phyloP scores from a whole-genome alignment of 78 protist genomes.

The Dictyostelium discoideum region DNA sequence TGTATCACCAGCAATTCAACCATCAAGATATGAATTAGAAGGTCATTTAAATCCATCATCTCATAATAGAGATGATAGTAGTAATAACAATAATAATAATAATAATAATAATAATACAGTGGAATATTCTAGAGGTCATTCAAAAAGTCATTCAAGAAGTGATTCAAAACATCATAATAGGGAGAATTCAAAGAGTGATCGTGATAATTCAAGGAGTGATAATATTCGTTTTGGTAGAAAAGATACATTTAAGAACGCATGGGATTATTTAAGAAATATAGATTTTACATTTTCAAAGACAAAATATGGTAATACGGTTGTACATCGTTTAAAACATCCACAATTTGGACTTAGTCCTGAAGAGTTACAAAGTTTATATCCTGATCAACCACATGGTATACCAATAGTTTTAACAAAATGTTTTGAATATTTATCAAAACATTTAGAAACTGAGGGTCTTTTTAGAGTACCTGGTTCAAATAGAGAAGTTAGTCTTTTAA shows the following conservation, averaged over 20 bases:
- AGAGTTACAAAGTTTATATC: slow-evolving; percentile 61
- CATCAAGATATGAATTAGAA: slow-evolving; percentile 32
- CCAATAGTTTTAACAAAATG: slow-evolving; percentile 59
- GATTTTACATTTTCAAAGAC: slow-evolving; percentile 74
- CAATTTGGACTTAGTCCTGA: slow-evolving; percentile 65
- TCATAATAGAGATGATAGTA: background rate
- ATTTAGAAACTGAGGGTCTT: slow-evolving; percentile 67
- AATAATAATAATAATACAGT: background rate
- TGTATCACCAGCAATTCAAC: slow-evolving; percentile 49
- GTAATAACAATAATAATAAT: background rate
- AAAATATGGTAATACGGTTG: slow-evolving; percentile 58
- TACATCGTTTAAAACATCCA: slow-evolving; percentile 69
- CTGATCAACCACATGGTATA: slow-evolving; percentile 68
- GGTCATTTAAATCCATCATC: slow-evolving; percentile 12
- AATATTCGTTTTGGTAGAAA: background rate
- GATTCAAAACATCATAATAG: background rate
- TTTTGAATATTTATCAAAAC: slow-evolving; percentile 37
- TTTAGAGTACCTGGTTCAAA: slow-evolving; percentile 76
- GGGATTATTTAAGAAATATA: slow-evolving; percentile 59
- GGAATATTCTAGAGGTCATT: background rate
- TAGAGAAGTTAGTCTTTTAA: slow-evolving; percentile 57
- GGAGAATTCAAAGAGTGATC: background rate
- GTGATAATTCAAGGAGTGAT: background rate
- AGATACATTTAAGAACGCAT: slow-evolving; percentile 29
- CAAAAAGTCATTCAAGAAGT: slow-evolving; percentile 3